These are phyloP conservation scores for Tritrichomonas foetus DNA, from an alignment of 208 protist genomes.

Conservation along the genomic window DNA sequence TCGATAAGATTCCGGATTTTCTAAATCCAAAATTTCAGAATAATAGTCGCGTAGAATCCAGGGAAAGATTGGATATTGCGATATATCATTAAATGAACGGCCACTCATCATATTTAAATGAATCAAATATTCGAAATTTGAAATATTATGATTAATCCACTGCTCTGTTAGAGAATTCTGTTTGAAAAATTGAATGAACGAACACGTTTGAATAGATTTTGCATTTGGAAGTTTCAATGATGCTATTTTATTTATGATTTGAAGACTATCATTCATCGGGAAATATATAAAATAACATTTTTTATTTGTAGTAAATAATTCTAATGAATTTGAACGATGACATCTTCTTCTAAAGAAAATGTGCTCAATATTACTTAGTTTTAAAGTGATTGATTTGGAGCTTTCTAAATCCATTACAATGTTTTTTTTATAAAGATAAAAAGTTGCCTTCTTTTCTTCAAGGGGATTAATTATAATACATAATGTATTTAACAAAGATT, in stretches of 20 bases:
- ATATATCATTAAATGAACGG: background rate
- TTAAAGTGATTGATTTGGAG: background rate
- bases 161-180: background rate
- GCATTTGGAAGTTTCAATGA: background rate
- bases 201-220: background rate
- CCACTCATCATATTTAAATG: background rate
- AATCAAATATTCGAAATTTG: background rate
- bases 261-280: background rate
- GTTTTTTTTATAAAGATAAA: background rate
- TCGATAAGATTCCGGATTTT: background rate
- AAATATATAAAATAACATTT: slow-evolving; percentile 27
- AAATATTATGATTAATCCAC: background rate
- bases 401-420: background rate
- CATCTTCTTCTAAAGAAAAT: background rate
- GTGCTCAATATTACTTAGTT: background rate
- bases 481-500: background rate
- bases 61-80: too few relatives aligned
- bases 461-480: background rate
- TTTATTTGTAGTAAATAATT: background rate
- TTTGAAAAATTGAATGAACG: background rate
- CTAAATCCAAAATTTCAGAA: background rate
- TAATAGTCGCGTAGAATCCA: background rate
- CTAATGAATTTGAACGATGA: background rate
- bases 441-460: background rate
- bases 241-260: background rate